Percentiles rank a stretch among this genome's conserved stretches.
Evolutionary conservation across 2,329 filamentous ascomycete species (phyloP).

Genomic region (Cordyceps cicadae): DNA sequence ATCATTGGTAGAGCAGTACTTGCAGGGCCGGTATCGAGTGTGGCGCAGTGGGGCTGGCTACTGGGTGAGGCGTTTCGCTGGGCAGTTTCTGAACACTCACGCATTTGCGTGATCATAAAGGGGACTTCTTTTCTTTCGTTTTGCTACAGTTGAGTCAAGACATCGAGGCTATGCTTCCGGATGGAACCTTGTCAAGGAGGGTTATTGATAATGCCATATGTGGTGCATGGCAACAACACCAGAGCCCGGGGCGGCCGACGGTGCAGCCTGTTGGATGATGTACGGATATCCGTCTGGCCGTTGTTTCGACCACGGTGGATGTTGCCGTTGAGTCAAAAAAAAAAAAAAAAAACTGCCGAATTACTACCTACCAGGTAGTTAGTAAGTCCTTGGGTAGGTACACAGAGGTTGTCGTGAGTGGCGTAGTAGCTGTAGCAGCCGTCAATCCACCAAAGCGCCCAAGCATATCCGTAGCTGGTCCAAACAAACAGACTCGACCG

Average conservation of each 20-base stretch:
- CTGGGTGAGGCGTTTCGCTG: neutral
- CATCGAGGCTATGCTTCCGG: neutral
- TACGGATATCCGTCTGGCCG: neutral
- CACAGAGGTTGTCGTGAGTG: neutral
- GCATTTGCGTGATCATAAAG: neutral
- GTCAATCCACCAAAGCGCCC: no score
- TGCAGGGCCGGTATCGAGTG: neutral
- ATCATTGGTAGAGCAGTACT: slow-evolving; percentile 2
- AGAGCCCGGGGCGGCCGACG: neutral
- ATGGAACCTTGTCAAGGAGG: neutral
- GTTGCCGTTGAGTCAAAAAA: neutral
- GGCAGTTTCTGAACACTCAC: neutral
- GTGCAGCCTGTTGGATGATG: neutral
- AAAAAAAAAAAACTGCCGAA: no score
- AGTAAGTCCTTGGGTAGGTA: no score
- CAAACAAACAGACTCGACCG: neutral
- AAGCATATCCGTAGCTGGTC: no score
- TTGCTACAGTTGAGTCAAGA: neutral
- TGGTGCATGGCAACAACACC: neutral
- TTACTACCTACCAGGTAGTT: no score
- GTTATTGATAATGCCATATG: no score
- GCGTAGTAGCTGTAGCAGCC: neutral
- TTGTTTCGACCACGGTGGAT: neutral
- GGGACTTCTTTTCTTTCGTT: neutral
- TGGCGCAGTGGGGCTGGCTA: slow-evolving; percentile 8